Conservation (phyloP, 2,329 filamentous ascomycete genomes). For the Triangularia setosa region DNA sequence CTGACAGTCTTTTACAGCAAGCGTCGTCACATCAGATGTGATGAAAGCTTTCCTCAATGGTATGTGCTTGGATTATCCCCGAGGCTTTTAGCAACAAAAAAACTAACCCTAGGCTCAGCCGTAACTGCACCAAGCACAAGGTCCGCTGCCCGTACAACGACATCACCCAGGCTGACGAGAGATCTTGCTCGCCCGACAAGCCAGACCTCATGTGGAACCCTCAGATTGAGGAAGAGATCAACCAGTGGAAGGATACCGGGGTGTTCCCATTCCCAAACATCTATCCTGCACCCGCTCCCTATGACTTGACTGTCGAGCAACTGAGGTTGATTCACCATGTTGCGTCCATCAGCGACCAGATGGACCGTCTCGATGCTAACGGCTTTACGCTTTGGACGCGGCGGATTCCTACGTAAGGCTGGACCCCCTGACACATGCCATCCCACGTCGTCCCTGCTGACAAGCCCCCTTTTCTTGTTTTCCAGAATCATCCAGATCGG, state of each 20-base stretch:
- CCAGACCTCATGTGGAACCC: conserved; percentile 79
- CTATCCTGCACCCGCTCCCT: conserved; percentile 69
- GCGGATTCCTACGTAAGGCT: conserved; percentile 80
- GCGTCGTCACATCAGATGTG: conserved; percentile 92
- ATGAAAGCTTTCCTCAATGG: conserved; percentile 98
- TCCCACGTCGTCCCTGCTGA: conserved; percentile 23
- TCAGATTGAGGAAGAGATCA: conserved; percentile 75
- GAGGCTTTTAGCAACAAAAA: background rate
- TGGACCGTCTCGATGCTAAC: conserved; percentile 71
- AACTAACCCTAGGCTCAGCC: conserved; percentile 48
- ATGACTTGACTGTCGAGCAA: conserved; percentile 70
- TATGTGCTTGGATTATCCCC: conserved; percentile 42
- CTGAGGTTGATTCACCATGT: conserved; percentile 89
- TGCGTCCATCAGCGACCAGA: conserved; percentile 77
- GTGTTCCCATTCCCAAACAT: conserved; percentile 82
- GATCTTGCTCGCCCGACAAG: conserved; percentile 58
- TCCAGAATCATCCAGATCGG: conserved; percentile 76
- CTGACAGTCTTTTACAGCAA: conserved; percentile 51
- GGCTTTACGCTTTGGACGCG: conserved; percentile 89
- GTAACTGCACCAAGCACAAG: conserved; percentile 98
- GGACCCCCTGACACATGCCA: conserved; percentile 15
- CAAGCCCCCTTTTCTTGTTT: conserved; percentile 6
- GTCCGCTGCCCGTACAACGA: conserved; percentile 98
- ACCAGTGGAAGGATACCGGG: conserved; percentile 78
- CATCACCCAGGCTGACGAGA: conserved; percentile 63